Conservation (phyloP, 768 basidiomycete species). For the Coprinellus micaceus region DNA sequence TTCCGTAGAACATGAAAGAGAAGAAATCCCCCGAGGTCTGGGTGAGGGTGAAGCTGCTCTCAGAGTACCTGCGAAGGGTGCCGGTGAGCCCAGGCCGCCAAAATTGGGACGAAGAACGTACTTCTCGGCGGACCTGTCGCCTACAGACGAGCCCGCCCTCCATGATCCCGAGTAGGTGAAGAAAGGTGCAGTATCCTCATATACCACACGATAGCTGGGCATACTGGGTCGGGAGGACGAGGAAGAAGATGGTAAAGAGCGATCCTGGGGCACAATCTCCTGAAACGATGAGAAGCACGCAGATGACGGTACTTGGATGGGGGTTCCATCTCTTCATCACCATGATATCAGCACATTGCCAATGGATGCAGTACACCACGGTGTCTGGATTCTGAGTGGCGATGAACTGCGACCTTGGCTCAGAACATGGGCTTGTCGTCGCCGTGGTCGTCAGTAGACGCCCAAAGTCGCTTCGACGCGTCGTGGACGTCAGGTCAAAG, state of each 20-base stretch:
- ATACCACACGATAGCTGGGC: neutral
- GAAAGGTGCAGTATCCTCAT: neutral
- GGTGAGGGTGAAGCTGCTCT: conserved; percentile 22
- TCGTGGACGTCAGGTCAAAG: too few species aligned
- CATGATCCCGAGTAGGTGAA: neutral
- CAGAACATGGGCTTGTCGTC: too few species aligned
- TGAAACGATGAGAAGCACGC: too few species aligned
- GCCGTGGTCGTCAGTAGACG: too few species aligned
- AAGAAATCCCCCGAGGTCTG: conserved; percentile 23
- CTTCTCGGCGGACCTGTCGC: neutral
- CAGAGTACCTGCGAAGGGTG: conserved; percentile 7
- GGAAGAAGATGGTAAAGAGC: neutral
- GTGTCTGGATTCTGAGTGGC: too few species aligned
- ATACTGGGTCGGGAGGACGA: neutral
- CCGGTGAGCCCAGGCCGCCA: neutral
- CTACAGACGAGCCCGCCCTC: neutral
- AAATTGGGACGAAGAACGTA: neutral
- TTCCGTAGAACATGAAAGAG: conserved; percentile 36
- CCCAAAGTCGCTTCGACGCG: too few species aligned
- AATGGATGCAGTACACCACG: too few species aligned
- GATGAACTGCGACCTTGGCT: too few species aligned
- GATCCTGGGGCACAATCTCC: too few species aligned
- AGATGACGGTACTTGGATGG: too few species aligned
- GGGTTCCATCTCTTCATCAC: too few species aligned
- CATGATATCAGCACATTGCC: too few species aligned